phyloP scores from a whole-genome alignment of 805 yeast genomes.

The Ogataea trehaloabstinens region DNA sequence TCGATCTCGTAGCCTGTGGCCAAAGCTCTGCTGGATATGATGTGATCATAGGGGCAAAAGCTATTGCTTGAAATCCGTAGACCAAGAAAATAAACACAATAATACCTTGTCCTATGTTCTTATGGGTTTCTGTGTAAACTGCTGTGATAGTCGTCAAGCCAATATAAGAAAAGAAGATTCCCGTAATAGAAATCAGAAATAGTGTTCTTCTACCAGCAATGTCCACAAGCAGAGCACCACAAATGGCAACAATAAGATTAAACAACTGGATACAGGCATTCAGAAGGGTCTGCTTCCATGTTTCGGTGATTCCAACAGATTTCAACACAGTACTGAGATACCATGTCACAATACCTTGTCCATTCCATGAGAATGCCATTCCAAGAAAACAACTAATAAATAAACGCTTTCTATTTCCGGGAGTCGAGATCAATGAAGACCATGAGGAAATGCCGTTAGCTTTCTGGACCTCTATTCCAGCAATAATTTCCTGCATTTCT shows the following conservation, averaged over 20 bases:
- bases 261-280: slow-evolving; percentile 50
- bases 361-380: slow-evolving; percentile 38
- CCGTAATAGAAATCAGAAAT: slow-evolving; percentile 36
- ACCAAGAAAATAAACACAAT: slow-evolving; percentile 20
- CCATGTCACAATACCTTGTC: slow-evolving; percentile 46
- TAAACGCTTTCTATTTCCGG: slow-evolving; percentile 40
- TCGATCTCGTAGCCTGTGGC: slow-evolving; percentile 43
- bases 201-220: slow-evolving; percentile 35
- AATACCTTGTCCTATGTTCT: too few relatives aligned
- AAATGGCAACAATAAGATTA: slow-evolving; percentile 37
- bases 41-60: slow-evolving; percentile 37
- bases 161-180: slow-evolving; percentile 38
- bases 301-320: slow-evolving; percentile 51
- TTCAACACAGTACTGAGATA: slow-evolving; percentile 44
- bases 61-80: too few relatives aligned
- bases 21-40: slow-evolving; percentile 44
- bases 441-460: slow-evolving; percentile 30
- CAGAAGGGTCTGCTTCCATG: slow-evolving; percentile 43
- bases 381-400: slow-evolving; percentile 29
- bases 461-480: slow-evolving; percentile 30
- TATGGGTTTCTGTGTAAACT: slow-evolving; percentile 30
- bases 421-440: slow-evolving; percentile 35
- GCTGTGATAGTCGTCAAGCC: slow-evolving; percentile 46
- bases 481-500: slow-evolving; percentile 34
- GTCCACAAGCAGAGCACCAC: slow-evolving; percentile 30